Conservation (phyloP, 768 basidiomycete species). For the Coprinopsis sp. region DNA sequence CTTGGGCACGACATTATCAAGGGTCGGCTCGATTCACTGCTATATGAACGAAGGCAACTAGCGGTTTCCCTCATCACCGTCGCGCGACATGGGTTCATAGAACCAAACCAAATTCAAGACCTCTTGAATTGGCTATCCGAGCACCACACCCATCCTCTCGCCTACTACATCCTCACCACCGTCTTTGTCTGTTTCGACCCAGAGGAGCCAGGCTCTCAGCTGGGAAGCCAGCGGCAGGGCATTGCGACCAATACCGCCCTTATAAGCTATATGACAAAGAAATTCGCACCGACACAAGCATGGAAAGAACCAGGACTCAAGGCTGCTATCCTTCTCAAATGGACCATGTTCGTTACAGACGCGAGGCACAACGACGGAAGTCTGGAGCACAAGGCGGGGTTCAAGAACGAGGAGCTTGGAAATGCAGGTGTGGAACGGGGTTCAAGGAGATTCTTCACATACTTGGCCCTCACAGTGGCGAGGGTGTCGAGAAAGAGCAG, state of each 20-base stretch:
- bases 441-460: slow-evolving; percentile 81
- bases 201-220: too few species aligned
- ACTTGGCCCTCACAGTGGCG: slow-evolving; percentile 57
- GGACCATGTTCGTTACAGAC: slow-evolving; percentile 82
- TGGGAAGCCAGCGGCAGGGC: slow-evolving; percentile 43
- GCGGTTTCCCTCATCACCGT: slow-evolving; percentile 60
- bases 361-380: slow-evolving; percentile 62
- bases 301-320: slow-evolving; percentile 75
- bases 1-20: slow-evolving; percentile 66
- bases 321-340: slow-evolving; percentile 73
- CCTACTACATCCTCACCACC: slow-evolving; percentile 63
- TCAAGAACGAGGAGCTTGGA: slow-evolving; percentile 78
- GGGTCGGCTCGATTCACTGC: slow-evolving; percentile 67
- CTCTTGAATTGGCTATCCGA: slow-evolving; percentile 68
- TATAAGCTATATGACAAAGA: slow-evolving; percentile 56
- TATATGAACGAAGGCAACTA: slow-evolving; percentile 67
- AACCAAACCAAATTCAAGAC: slow-evolving; percentile 53
- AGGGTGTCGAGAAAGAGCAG: slow-evolving; percentile 46
- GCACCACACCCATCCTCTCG: slow-evolving; percentile 64
- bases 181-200: slow-evolving; percentile 64
- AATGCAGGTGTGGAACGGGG: slow-evolving; percentile 74
- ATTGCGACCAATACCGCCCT: slow-evolving; percentile 44
- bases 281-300: slow-evolving; percentile 42
- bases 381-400: slow-evolving; percentile 60
- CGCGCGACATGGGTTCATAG: slow-evolving; percentile 57